phyloP scores from a whole-genome alignment of 306 rosid genomes.

The Begonia loranthoides region DNA sequence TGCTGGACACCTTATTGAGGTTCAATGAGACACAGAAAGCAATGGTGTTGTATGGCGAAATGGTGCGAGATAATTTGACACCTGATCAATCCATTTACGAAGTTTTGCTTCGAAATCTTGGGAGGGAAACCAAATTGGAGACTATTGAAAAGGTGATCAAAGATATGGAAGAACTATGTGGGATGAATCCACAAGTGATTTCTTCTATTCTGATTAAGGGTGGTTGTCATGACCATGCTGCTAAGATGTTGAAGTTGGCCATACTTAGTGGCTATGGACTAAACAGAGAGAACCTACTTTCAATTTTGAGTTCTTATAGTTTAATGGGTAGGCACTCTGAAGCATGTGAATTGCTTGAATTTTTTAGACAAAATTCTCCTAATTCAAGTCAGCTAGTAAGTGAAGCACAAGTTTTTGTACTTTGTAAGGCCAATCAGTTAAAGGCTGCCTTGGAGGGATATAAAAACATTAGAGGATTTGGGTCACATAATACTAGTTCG shows the following conservation, averaged over 20 bases:
- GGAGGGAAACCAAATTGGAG: conserved; percentile 49
- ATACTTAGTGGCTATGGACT: conserved; percentile 53
- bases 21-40: conserved; percentile 66
- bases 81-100: conserved; percentile 61
- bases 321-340: conserved; percentile 66
- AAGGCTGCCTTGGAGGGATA: conserved; percentile 73
- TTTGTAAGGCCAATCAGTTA: conserved; percentile 59
- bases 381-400: conserved; percentile 42
- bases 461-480: conserved; percentile 35
- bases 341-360: conserved; percentile 79
- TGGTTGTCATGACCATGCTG: conserved; percentile 69
- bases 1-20: conserved; percentile 71
- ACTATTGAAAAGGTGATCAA: conserved; percentile 38
- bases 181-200: conserved; percentile 62
- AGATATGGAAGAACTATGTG: conserved; percentile 58
- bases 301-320: conserved; percentile 68
- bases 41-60: conserved; percentile 47
- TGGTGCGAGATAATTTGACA: conserved; percentile 43
- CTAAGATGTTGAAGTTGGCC: conserved; percentile 59
- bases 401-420: conserved; percentile 66
- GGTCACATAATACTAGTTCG: conserved; percentile 40
- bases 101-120: conserved; percentile 51
- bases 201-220: conserved; percentile 73
- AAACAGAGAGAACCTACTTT: conserved; percentile 53
- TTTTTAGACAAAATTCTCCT: conserved; percentile 53